These are phyloP conservation scores for Polyporus arcularius DNA, from an alignment of 768 basidiomycete genomes.

Conservation along the genomic window DNA sequence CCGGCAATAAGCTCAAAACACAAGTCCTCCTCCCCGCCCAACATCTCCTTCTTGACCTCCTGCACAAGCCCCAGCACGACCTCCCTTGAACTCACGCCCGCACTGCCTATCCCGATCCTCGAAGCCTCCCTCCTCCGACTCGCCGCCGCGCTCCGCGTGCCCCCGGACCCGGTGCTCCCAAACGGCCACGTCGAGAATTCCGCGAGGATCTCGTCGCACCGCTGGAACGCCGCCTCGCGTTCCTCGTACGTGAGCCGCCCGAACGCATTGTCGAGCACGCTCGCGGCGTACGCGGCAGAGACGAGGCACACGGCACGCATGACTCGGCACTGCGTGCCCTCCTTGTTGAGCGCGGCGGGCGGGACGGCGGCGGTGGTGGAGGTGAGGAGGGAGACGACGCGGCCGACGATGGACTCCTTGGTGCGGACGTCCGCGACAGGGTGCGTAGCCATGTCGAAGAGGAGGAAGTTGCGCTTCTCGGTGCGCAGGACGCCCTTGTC, in stretches of 20 bases:
- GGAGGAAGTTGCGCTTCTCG: slow-evolving; percentile 96
- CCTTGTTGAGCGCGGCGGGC: slow-evolving; percentile 68
- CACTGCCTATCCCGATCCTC: slow-evolving; percentile 58
- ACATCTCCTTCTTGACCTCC: slow-evolving; percentile 74
- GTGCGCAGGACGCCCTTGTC: slow-evolving; percentile 99
- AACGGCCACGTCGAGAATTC: slow-evolving; percentile 94
- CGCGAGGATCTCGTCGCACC: slow-evolving; percentile 91
- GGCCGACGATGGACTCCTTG: slow-evolving; percentile 81
- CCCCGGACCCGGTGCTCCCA: slow-evolving; percentile 39
- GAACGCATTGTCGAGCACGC: slow-evolving; percentile 94
- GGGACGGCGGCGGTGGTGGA: slow-evolving; percentile 82
- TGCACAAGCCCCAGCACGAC: slow-evolving; percentile 71
- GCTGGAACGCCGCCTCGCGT: slow-evolving; percentile 87
- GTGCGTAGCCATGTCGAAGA: slow-evolving; percentile 99
- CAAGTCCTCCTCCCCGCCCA: slow-evolving; percentile 66
- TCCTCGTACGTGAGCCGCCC: slow-evolving; percentile 88
- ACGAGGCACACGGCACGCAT: slow-evolving; percentile 83
- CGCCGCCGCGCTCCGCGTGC: slow-evolving; percentile 9
- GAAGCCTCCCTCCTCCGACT: slow-evolving; percentile 38
- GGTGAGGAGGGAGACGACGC: slow-evolving; percentile 78
- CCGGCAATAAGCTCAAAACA: slow-evolving; percentile 91
- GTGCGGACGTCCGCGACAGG: slow-evolving; percentile 92
- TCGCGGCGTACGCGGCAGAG: slow-evolving; percentile 92
- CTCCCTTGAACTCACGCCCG: slow-evolving; percentile 55
- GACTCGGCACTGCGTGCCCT: slow-evolving; percentile 78